phyloP scores from a whole-genome alignment of 2,329 filamentous ascomycete genomes.

The Leptographium radiaticola region DNA sequence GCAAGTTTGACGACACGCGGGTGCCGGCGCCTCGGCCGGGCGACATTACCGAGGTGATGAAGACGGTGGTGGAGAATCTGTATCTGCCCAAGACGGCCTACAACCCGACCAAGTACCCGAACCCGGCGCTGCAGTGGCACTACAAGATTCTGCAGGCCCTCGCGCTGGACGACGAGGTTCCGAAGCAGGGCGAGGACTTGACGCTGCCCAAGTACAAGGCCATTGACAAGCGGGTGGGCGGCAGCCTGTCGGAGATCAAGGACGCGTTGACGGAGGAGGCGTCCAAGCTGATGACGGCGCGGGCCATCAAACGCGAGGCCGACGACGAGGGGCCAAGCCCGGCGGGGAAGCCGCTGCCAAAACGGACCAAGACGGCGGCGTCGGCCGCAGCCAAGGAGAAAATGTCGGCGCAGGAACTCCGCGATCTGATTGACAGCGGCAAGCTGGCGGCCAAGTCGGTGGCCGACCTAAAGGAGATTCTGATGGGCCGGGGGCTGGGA shows the following conservation, averaged over 20 bases:
- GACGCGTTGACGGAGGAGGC: constrained; percentile 48
- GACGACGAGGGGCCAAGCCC: constrained; percentile 27
- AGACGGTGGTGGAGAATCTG: constrained; percentile 67
- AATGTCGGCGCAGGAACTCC: constrained; percentile 30
- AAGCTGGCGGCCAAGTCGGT: constrained; percentile 42
- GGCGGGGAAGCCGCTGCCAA: constrained; percentile 26
- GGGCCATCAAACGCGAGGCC: constrained; percentile 38
- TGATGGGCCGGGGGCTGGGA: constrained; percentile 33
- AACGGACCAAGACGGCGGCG: constrained; percentile 37
- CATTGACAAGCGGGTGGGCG: constrained; percentile 78
- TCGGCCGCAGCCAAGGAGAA: constrained; percentile 17
- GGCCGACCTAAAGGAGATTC: constrained; percentile 34
- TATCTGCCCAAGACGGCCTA: constrained; percentile 79
- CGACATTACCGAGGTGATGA: constrained; percentile 67
- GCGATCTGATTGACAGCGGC: constrained; percentile 32
- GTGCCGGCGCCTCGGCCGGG: constrained; percentile 46
- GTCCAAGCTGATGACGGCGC: constrained; percentile 21
- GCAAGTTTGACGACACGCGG: constrained; percentile 54
- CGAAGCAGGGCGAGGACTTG: constrained; percentile 58
- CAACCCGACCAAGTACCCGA: constrained; percentile 78
- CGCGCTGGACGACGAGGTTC: constrained; percentile 82
- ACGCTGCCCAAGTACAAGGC: constrained; percentile 76
- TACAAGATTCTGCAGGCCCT: constrained; percentile 87
- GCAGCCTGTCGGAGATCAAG: constrained; percentile 68
- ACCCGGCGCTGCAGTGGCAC: constrained; percentile 91